Evolutionary conservation across 176 grass and related monocot genomes (phyloP), one percentile per base, ranked within the genome.

Genomic region (Oryza rufipogon): DNA sequence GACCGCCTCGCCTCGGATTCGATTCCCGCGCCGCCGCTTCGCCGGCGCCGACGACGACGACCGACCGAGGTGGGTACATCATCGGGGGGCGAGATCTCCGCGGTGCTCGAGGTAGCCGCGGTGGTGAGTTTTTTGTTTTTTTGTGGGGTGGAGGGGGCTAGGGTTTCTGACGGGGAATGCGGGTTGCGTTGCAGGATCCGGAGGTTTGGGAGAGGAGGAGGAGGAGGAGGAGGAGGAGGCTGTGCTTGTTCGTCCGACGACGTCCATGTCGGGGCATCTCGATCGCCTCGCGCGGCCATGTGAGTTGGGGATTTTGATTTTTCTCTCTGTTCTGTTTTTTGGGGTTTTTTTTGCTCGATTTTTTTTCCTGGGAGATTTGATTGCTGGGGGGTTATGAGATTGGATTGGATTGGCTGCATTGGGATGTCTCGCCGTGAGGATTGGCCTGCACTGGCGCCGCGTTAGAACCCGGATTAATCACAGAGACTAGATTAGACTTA

Each of bases 271-370:
- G 81, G 94, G 91, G 74, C 91, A 87, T 54, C 91, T 97, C 76
- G 94, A 97, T 90, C 94, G 94, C 84, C 72, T 94, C 70, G 89
- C 84, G 72, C 90, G 89, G 54, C 91, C 89, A 85, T 91, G 94
- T 97, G 85, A 97, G 94, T 78, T 70, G 34, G 7, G 30, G 73
- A 26, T 26, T 26, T 26, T 26, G 28, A 72, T 26, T 44, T 19
- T n/a, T 10, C 33, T 60, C 25, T 26, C 7, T 9, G 8, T 9
- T 60, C 9, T 20, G 1, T 16, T 58, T 58, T 58, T 44, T 10
- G 41, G 7, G 41, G 2, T 0, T 49, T 1, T 4, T 4, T 14
- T 38, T n/a, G 14, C 38, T 52, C 58, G 19, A 17, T 74, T 49
- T 34, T 8, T 20, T 26, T 46, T 16, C 7, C 20, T 48, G 14